phyloP scores from a whole-genome alignment of 2,329 filamentous ascomycete genomes.

The Verticillium nonalfalfae region DNA sequence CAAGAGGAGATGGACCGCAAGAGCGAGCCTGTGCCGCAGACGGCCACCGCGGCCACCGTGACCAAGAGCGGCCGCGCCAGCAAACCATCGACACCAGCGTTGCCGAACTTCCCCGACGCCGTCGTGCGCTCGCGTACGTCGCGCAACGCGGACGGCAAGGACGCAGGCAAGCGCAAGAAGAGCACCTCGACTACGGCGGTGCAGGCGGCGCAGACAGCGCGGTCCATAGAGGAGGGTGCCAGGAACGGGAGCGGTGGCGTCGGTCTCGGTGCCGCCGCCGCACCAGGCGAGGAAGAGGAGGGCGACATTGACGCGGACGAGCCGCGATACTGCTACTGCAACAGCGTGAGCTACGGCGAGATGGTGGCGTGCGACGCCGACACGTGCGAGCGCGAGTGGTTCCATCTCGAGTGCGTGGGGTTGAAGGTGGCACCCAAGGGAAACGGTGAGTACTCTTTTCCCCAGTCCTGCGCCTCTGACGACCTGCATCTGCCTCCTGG shows the following conservation, averaged over 20 bases:
- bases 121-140: slow-evolving; percentile 46
- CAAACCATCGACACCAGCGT: slow-evolving; percentile 59
- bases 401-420: slow-evolving; percentile 76
- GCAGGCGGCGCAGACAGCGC: slow-evolving; percentile 30
- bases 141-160: slow-evolving; percentile 33
- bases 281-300: slow-evolving; percentile 31
- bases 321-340: slow-evolving; percentile 73
- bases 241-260: slow-evolving; percentile 30
- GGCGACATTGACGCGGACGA: slow-evolving; percentile 66
- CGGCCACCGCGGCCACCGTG: slow-evolving; percentile 33
- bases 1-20: slow-evolving; percentile 27
- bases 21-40: slow-evolving; percentile 38
- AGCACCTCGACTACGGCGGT: slow-evolving; percentile 33
- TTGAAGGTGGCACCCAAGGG: slow-evolving; percentile 71
- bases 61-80: slow-evolving; percentile 62
- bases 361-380: slow-evolving; percentile 79
- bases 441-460: slow-evolving; percentile 50
- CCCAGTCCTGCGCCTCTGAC: neutral
- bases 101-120: slow-evolving; percentile 53
- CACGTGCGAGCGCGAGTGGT: slow-evolving; percentile 72
- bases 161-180: slow-evolving; percentile 55
- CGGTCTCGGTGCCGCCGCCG: slow-evolving; percentile 36
- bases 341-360: slow-evolving; percentile 73
- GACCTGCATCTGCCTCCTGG: neutral
- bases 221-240: slow-evolving; percentile 31